phyloP scores from a whole-genome alignment of 2,329 filamentous ascomycete genomes.

The Biscogniauxia sp. region DNA sequence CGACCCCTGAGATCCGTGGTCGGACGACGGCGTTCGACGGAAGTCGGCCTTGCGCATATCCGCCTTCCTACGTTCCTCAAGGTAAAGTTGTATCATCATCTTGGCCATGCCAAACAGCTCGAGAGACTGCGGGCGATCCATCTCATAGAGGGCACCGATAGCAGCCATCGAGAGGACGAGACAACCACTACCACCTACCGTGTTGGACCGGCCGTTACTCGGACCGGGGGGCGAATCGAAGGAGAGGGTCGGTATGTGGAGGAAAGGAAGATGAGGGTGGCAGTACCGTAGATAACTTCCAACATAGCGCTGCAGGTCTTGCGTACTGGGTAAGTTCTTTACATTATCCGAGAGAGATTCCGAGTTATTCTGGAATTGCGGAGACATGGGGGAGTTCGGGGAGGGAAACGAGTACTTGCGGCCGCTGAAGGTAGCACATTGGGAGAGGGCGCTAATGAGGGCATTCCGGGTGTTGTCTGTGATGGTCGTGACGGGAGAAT shows the following conservation, averaged over 20 bases:
- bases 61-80: constrained; percentile 85
- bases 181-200: constrained; percentile 78
- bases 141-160: constrained; percentile 73
- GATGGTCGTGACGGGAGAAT: constrained; percentile 61
- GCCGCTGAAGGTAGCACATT: constrained; percentile 53
- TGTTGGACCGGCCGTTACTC: constrained; percentile 57
- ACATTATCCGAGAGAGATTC: constrained; percentile 51
- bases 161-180: constrained; percentile 84
- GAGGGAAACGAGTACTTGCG: constrained; percentile 64
- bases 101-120: constrained; percentile 91
- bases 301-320: constrained; percentile 87
- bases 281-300: constrained; percentile 88
- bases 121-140: constrained; percentile 74
- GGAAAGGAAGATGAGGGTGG: constrained; percentile 91
- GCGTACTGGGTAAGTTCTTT: constrained; percentile 70
- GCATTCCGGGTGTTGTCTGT: constrained; percentile 63
- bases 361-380: constrained; percentile 46
- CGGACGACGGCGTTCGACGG: constrained; percentile 47
- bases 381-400: constrained; percentile 53
- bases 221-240: constrained; percentile 76
- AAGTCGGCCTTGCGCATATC: constrained; percentile 68
- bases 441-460: constrained; percentile 58
- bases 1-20: constrained; percentile 45
- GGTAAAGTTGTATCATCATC: constrained; percentile 89
- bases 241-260: constrained; percentile 86